Percentiles rank a stretch among this genome's conserved stretches.
phyloP scores from a whole-genome alignment of 768 basidiomycete genomes.

The Pleurotus ostreatus region DNA sequence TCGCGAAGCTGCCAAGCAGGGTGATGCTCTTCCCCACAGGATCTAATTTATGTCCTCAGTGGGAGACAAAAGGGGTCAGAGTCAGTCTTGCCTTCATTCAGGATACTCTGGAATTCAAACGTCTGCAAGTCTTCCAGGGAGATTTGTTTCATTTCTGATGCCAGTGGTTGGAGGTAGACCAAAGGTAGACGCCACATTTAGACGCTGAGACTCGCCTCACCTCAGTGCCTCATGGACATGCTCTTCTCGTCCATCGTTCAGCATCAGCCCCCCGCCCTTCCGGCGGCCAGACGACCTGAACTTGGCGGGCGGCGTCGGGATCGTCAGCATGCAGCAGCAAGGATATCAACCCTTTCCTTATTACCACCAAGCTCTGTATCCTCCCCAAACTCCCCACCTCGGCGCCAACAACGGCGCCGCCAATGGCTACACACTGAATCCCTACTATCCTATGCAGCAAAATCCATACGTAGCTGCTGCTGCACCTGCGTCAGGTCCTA shows the following conservation, averaged over 20 bases:
- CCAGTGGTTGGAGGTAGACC: neutral
- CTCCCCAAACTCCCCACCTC: slow-evolving; percentile 30
- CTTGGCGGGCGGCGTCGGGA: neutral
- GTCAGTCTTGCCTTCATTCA: slow-evolving; percentile 42
- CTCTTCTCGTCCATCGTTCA: neutral
- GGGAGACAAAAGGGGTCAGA: neutral
- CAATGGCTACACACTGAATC: slow-evolving; percentile 21
- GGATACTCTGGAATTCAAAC: slow-evolving; percentile 52
- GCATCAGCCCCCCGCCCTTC: neutral
- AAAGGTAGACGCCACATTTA: neutral
- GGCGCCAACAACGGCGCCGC: slow-evolving; percentile 27
- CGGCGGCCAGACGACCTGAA: neutral
- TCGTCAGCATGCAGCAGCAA: neutral
- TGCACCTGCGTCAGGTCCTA: neutral
- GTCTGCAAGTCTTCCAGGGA: neutral
- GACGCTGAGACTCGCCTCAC: neutral
- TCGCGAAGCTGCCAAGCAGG: slow-evolving; percentile 63
- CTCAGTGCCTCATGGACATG: neutral
- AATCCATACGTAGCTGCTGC: slow-evolving; percentile 3
- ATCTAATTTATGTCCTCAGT: slow-evolving; percentile 30
- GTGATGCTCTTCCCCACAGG: slow-evolving; percentile 55
- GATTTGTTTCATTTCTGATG: neutral
- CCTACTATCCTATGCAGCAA: slow-evolving; percentile 6
- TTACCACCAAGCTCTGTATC: slow-evolving; percentile 12
- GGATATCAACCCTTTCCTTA: slow-evolving; percentile 15